These are phyloP conservation scores for Malassezia nana DNA, from an alignment of 1,284 basidiomycete species.

Conservation along the genomic window DNA sequence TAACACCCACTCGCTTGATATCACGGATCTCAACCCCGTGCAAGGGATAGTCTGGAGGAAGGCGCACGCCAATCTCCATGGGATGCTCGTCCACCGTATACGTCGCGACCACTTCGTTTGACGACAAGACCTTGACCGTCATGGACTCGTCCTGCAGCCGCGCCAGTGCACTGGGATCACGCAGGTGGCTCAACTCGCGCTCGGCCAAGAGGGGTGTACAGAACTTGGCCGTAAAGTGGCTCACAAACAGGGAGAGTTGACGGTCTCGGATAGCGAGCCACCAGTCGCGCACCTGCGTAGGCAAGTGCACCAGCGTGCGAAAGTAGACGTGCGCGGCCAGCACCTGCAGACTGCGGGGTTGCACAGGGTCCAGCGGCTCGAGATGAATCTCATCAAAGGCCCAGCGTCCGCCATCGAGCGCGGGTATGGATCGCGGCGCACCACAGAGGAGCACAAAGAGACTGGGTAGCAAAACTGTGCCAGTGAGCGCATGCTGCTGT, in stretches of 20 bases:
- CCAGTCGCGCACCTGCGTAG: slow-evolving; percentile 58
- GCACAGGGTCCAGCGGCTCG: slow-evolving; percentile 50
- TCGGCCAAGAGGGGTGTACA: slow-evolving; percentile 83
- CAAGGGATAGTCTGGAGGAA: slow-evolving; percentile 84
- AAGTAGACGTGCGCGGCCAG: slow-evolving; percentile 74
- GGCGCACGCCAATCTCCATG: slow-evolving; percentile 76
- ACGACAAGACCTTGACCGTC: slow-evolving; percentile 59
- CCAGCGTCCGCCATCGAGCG: slow-evolving; percentile 71
- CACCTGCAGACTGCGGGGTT: slow-evolving; percentile 52
- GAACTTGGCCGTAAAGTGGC: slow-evolving; percentile 69
- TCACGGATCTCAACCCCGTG: slow-evolving; percentile 79
- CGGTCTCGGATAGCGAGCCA: slow-evolving; percentile 78
- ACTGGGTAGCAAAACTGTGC: slow-evolving; percentile 61
- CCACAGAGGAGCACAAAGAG: slow-evolving; percentile 60
- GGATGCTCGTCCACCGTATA: slow-evolving; percentile 90
- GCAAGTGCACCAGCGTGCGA: slow-evolving; percentile 35
- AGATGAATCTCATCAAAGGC: slow-evolving; percentile 73
- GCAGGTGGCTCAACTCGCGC: slow-evolving; percentile 69
- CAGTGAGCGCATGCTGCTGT: slow-evolving; percentile 60
- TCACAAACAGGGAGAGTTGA: slow-evolving; percentile 66
- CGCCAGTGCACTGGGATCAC: slow-evolving; percentile 57
- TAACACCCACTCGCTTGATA: slow-evolving; percentile 65
- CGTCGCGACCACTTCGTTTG: slow-evolving; percentile 52
- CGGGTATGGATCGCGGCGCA: slow-evolving; percentile 48
- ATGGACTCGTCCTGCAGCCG: slow-evolving; percentile 72